Base-by-base conservation (phyloP, 1,284 basidiomycete species). In the Ustilago nuda region DNA sequence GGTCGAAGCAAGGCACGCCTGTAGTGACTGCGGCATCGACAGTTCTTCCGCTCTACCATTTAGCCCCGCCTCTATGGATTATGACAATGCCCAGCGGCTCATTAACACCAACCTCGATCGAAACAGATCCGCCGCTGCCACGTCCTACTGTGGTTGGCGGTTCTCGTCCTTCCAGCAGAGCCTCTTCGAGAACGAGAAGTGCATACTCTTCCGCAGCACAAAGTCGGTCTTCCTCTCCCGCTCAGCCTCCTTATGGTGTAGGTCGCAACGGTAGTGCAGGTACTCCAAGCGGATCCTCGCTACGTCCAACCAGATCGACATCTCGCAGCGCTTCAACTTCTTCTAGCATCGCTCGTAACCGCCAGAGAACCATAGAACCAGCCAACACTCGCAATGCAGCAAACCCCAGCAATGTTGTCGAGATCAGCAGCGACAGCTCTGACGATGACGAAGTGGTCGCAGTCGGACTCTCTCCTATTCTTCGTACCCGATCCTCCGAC, bases 361-460 rank as follows among this genome's bases (percentile, higher is more conserved):
- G 7, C 17, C 15, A 45, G 3, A 32, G 19, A 11, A 56, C 57
- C 11, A 6, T 12, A 33, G 37, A 32, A 8, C 45, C 19, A 30
- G 1, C 50, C 4, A 37, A 11, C 19, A 19, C 8, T 7, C 50
- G 23, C 19, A 50, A 36, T 11, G n/a, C 54, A 7, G 15, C 15
- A 13, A 30, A 64, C 19, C 11, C 50, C 27, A 51, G 46, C 55
- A 45, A 65, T 23, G 50, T 72, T 12, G 60, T 76, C 52, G 74
- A 69, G 33, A 64, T 76, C 27, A 76, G 69, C 51, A 76, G 74
- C 53, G 74, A 76, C 30, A 76, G 72, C 52, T 66, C 64, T 4
- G 61, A 61, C 19, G 62, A 71, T 23, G 66, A 66, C 8, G 72
- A 65, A 15, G 37, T 66, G 13, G 41, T 56, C 30, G 46, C 64